Base-by-base conservation (phyloP, 805 yeast species). In the Yarrowia alimentaria region DNA sequence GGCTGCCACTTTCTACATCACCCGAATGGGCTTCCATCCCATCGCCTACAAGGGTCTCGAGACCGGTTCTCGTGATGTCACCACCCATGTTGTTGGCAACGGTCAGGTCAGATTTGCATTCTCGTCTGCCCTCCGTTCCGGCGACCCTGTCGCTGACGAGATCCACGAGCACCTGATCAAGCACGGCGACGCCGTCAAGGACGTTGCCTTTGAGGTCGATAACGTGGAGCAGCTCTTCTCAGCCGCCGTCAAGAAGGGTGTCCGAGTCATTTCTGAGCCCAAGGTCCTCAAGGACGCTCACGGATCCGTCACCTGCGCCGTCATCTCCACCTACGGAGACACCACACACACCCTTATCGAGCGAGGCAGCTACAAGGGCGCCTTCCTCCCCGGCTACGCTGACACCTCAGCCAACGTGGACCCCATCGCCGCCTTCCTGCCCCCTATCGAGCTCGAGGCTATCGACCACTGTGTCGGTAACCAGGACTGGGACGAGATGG, bases 381-480 rank as follows among this genome's bases (percentile, higher is more conserved):
- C 79, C 0, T 83, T 71, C 58, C 57, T 83, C 38, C 90, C 90
- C 3, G 75, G 74, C 1, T 81, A 64, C 57, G 45, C 37, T 3
- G 58, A 53, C 13, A 38, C 59, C 3, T 26, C 51, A 1, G 33
- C 35, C 3, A 25, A 51, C 5, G 31, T 51, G 11, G 60, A 61
- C 42, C 61, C 58, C 11, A 32, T 65, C 19, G 58, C 60, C 42
- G 13, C 26, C 12, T 28, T 56, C 12, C 54, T 68, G 8, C 74
- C 74, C 8, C 64, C 64, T n/a, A 63, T 78, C 13, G 54, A 63
- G 0, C 65, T 82, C 30, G 58, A 58, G 1, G 59, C 62, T 5
- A 76, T 87, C 54, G 95, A 86, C 64, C 95, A 86, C 60, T 81
- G 87, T 60, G 95, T 87, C 14, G 90, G 83, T 57, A 86, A 85